Base-by-base conservation (phyloP, 1,139 yeast genomes). In the Eremothecium coryli region DNA sequence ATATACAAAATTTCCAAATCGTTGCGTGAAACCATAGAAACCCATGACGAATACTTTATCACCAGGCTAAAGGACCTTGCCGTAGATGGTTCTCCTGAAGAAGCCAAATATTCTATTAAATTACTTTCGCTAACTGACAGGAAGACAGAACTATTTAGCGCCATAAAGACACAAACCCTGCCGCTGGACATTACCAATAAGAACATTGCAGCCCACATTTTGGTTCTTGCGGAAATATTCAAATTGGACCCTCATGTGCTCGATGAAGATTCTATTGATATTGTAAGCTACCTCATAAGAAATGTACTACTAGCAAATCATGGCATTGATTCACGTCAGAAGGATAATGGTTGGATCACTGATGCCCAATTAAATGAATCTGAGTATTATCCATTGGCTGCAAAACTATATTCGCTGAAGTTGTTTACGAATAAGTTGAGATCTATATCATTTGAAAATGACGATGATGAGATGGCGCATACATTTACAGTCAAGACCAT, bases 81-180 rank as follows among this genome's bases (percentile, higher is more conserved):
- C 0, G 40, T 63, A 0, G 47, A 51, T 2, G 93, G 93, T 0
- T 58, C 71, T 1, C 73, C 84, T 1, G 42, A 50, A 9, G 85
- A 80, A 46, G 81, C 90, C 0, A 74, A 70, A 48, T 82, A 77
- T 52, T 70, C 88, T 0, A 61, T 76, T 7, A 76, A 73, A 48
- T 62, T 81, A 6, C 48, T 82, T n/a, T 66, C 71, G 3, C 59
- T 72, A 21, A 61, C 71, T 18, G 57, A 64, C 2, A 72, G 68
- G 6, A 35, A 31, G 18, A 31, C 24, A 24, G 51, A 60, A 4
- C 53, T 59, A 17, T 55, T 68, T 12, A 52, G 61, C 1, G 61
- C 61, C 8, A 54, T 77, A 2, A 54, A 70, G 13, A 58, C 58
- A 2, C 40, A 58, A 0, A 61, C 77, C 2, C 66, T 73, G 46